Percentiles rank a stretch among this genome's conserved stretches.
These are phyloP conservation scores for Grammothele lineata DNA, from an alignment of 768 basidiomycete species.

Conservation along the genomic window DNA sequence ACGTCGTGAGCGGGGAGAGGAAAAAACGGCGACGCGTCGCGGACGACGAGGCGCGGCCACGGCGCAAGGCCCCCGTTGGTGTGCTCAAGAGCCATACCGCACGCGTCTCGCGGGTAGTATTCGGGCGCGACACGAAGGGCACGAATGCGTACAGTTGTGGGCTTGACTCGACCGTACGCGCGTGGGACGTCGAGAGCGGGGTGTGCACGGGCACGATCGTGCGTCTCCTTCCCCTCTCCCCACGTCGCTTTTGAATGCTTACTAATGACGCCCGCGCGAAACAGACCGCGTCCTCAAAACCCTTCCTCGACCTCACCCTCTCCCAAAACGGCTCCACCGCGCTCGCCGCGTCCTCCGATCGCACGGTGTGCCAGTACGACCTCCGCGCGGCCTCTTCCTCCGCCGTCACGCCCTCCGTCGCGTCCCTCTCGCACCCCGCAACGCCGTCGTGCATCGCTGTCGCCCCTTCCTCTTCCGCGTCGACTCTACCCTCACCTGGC, in stretches of 20 bases:
- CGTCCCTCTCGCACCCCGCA: constrained; percentile 54
- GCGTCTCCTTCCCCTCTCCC: constrained; percentile 24
- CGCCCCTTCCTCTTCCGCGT: constrained; percentile 10
- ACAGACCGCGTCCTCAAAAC: constrained; percentile 68
- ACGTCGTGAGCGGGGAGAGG: constrained; percentile 23
- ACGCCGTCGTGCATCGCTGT: constrained; percentile 60
- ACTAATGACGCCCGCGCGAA: too few relatives aligned
- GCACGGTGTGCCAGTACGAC: constrained; percentile 70
- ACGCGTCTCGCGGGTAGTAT: constrained; percentile 72
- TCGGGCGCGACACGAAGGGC: constrained; percentile 33
- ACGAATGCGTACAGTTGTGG: constrained; percentile 68
- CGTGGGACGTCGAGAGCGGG: constrained; percentile 83
- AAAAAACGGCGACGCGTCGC: constrained; percentile 64
- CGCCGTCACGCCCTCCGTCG: constrained; percentile 30
- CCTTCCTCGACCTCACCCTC: constrained; percentile 62
- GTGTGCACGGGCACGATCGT: constrained; percentile 70
- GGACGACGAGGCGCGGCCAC: constrained; percentile 33
- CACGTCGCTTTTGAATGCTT: background rate
- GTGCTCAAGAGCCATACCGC: constrained; percentile 84
- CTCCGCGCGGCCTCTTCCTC: constrained; percentile 42
- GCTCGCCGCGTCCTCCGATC: constrained; percentile 68
- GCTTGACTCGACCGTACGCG: constrained; percentile 85
- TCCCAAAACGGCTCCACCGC: constrained; percentile 40
- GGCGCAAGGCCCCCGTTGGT: constrained; percentile 61
- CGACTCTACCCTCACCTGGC: background rate